A percentile compares a stretch with the other conserved stretches of the same genome.
Evolutionary conservation across 1,139 yeast genomes (phyloP).

Genomic region (Nakaseomyces glabratus): DNA sequence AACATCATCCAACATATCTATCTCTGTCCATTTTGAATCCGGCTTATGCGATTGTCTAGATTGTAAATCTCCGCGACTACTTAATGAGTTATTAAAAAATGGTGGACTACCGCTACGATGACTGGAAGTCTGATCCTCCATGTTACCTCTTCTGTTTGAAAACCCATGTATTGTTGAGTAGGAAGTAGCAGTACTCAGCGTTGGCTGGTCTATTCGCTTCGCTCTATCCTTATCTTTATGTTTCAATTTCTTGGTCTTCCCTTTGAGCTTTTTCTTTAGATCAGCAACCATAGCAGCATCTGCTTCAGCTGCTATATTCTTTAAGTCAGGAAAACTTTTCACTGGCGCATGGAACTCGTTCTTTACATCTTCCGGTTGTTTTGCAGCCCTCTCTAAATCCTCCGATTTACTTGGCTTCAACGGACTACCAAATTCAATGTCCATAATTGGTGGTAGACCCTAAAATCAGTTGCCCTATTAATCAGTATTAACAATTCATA

Average conservation of each 20-base stretch:
- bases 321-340: no score
- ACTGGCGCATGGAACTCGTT: no score
- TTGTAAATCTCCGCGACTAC: background rate
- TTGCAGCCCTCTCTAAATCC: no score
- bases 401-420: no score
- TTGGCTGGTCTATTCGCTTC: background rate
- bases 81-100: background rate
- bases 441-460: no score
- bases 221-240: background rate
- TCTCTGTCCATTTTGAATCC: conserved; percentile 56
- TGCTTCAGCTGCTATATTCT: no score
- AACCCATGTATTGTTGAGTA: conserved; percentile 1
- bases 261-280: no score
- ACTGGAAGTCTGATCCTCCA: background rate
- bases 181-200: conserved; percentile 1
- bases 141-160: background rate
- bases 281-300: no score
- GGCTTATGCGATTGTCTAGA: background rate
- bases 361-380: no score
- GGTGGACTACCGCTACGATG: background rate
- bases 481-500: no score
- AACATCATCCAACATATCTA: conserved; percentile 79
- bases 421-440: no score
- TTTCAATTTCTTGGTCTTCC: background rate
- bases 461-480: no score